phyloP scores from a whole-genome alignment of 2,329 filamentous ascomycete genomes.

The Hymenoscyphus occultus region DNA sequence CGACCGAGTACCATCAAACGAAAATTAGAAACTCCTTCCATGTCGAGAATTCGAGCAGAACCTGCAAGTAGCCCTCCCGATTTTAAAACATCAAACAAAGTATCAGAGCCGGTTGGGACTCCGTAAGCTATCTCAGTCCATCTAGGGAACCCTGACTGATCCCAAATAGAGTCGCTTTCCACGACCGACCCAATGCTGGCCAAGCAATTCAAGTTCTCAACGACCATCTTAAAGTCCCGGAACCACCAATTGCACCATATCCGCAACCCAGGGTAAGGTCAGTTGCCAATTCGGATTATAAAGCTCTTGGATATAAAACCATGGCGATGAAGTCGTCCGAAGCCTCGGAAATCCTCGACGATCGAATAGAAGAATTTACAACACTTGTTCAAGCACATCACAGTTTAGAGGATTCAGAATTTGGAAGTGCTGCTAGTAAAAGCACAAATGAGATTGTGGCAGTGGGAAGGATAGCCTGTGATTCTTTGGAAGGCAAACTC shows the following conservation, averaged over 20 bases:
- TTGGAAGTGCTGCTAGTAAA: slow-evolving; percentile 83
- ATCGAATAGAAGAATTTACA: slow-evolving; percentile 88
- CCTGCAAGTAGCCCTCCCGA: slow-evolving; percentile 45
- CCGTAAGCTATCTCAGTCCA: slow-evolving; percentile 22
- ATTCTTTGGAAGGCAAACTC: slow-evolving; percentile 79
- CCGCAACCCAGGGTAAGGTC: slow-evolving; percentile 77
- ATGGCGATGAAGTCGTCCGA: slow-evolving; percentile 94
- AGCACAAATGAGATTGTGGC: slow-evolving; percentile 84
- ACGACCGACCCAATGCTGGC: slow-evolving; percentile 73
- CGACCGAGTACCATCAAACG: slow-evolving; percentile 27
- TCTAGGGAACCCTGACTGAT: slow-evolving; percentile 4
- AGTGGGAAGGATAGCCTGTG: slow-evolving; percentile 87
- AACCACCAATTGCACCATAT: slow-evolving; percentile 69
- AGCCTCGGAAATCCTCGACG: slow-evolving; percentile 88
- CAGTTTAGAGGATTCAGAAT: slow-evolving; percentile 71
- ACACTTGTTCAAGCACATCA: slow-evolving; percentile 71
- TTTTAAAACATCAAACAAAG: slow-evolving; percentile 40
- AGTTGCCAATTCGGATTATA: slow-evolving; percentile 81
- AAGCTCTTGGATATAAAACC: slow-evolving; percentile 87
- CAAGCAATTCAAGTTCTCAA: slow-evolving; percentile 84
- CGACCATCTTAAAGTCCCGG: slow-evolving; percentile 62
- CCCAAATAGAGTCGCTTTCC: slow-evolving; percentile 61
- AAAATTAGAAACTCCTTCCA: slow-evolving; percentile 47
- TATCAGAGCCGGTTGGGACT: slow-evolving; percentile 23
- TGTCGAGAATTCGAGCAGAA: slow-evolving; percentile 46